Evolutionary conservation across 78 protist genomes (phyloP).

Genomic region (Protostelium mycophagum): DNA sequence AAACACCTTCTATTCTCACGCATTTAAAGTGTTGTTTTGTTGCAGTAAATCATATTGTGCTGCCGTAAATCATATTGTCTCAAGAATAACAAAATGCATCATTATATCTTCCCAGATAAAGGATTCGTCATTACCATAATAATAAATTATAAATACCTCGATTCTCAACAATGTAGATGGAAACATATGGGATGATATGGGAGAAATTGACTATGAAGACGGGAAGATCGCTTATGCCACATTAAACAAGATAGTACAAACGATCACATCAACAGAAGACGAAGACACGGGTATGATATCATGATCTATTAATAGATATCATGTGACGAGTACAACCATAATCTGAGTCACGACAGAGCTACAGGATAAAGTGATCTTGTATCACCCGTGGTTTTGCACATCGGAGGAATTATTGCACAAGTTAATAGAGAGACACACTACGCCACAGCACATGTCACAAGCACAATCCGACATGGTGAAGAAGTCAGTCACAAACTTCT

Average conservation of each 20-base stretch:
- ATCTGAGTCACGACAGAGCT: background rate
- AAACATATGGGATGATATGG: background rate
- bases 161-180: background rate
- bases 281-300: background rate
- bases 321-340: no score
- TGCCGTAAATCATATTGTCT: no score
- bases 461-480: background rate
- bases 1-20: no score
- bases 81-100: no score
- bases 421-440: background rate
- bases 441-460: background rate
- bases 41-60: no score
- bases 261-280: background rate
- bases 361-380: background rate
- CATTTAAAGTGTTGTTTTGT: no score
- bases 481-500: background rate
- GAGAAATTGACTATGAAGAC: background rate
- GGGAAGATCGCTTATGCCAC: background rate
- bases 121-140: background rate
- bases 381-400: background rate
- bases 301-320: no score
- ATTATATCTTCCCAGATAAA: background rate
- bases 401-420: background rate
- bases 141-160: background rate
- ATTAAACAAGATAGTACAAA: background rate